Evolutionary conservation across 2,329 filamentous ascomycete genomes (phyloP), one percentile per base, ranked within the genome.

Genomic region (Microcyclosporella mali): DNA sequence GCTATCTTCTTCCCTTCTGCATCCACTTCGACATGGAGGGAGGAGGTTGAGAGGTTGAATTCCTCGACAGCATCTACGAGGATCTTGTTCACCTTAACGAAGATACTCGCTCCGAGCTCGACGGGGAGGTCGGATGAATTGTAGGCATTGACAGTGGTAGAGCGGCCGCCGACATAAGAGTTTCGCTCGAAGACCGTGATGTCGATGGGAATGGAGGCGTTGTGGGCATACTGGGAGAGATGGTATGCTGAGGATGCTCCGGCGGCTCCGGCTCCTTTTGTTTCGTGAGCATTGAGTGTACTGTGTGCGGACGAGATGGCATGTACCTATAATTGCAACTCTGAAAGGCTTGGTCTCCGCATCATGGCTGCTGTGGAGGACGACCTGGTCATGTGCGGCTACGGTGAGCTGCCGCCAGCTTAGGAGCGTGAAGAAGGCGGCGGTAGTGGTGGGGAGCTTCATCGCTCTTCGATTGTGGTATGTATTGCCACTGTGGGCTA

Each of bases 31-130:
- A 25, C 21, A 25, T 25, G 21, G 7, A 52, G 45, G 17, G 43
- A 52, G 2, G 55, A 51, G 2, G 79, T 67, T 0, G 70, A 67
- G 3, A 98, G 78, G n/a, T 78, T 78, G 59, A 95, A 88, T 11
- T 78, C 73, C 25, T 75, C 67, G 6, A 78, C 81, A 1, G 88
- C 84, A 41, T 85, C 81, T 56, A 82, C 78, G 30, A 98, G 75
- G 56, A 94, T 95, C 30, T 80, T 71, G 60, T 97, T 98, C 33
- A 84, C 77, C 37, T 83, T 65, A 33, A 97, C 86, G 61, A 97
- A 98, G 56, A 97, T 95, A 48, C 84, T 90, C 9, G 85, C 92
- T 12, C 92, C 92, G 1, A 97, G 72, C 64, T 98, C 92, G 28
- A 95, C 77, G 1, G 84, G 84, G 30, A 81, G 70, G 0, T 68